phyloP scores from a whole-genome alignment of 257 asterid genomes.

The Petunia secreta region DNA sequence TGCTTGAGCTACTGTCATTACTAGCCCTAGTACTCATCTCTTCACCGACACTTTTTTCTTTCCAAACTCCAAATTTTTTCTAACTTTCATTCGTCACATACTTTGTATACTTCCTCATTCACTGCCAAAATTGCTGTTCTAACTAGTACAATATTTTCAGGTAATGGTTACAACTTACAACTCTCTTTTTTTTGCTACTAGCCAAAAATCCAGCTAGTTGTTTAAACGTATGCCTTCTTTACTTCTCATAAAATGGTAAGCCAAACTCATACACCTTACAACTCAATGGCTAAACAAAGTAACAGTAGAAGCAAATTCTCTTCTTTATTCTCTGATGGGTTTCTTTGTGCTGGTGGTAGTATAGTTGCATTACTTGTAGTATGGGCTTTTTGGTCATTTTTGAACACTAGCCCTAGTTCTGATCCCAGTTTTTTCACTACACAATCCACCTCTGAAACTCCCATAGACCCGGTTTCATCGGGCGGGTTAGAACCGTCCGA shows the following conservation, averaged over 20 bases:
- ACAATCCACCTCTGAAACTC: constrained; percentile 23
- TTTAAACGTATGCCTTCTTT: constrained; percentile 15
- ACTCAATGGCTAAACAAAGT: constrained; percentile 44
- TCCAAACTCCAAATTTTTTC: neutral
- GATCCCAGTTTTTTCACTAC: constrained; percentile 33
- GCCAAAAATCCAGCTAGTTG: constrained; percentile 45
- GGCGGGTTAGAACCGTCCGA: constrained; percentile 60
- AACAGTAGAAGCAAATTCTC: constrained; percentile 45
- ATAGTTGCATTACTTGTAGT: constrained; percentile 47
- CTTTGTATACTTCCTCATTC: constrained; percentile 2
- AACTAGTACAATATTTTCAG: constrained; percentile 18
- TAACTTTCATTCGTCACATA: constrained; percentile 28
- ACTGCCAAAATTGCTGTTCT: constrained; percentile 28
- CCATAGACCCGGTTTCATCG: neutral
- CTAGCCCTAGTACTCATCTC: neutral
- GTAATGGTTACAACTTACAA: constrained; percentile 32
- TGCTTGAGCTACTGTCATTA: neutral
- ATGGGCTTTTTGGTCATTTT: constrained; percentile 66
- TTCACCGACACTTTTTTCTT: neutral
- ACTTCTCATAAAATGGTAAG: constrained; percentile 39
- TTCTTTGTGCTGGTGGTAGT: constrained; percentile 54
- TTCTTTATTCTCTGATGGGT: constrained; percentile 45
- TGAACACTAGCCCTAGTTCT: constrained; percentile 36
- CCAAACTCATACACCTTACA: constrained; percentile 36
- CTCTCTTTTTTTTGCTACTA: constrained; percentile 30